These are phyloP conservation scores for Fusarium hostae DNA, from an alignment of 2,329 filamentous ascomycete genomes.

Conservation along the genomic window DNA sequence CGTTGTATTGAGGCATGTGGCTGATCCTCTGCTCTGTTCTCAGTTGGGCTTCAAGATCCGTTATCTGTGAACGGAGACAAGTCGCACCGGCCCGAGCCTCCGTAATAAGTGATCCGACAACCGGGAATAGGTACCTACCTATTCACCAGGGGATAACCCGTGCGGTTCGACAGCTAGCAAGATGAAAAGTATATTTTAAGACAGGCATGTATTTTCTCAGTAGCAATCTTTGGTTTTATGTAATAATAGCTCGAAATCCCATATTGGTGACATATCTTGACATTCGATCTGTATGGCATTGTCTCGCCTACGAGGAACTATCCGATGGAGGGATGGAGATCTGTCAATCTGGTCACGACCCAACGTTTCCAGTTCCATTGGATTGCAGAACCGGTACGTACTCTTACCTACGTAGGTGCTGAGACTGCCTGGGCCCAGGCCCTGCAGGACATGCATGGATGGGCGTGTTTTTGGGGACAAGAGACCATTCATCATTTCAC, in stretches of 20 bases:
- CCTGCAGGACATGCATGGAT: constrained; percentile 38
- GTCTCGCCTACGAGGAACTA: background rate
- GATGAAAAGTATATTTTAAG: background rate
- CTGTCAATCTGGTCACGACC: constrained; percentile 20
- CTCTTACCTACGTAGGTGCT: constrained; percentile 11
- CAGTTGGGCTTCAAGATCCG: background rate
- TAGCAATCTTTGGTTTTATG: background rate
- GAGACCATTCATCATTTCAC: constrained; percentile 10
- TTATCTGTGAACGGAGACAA: background rate
- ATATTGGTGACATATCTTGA: background rate
- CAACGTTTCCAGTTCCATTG: constrained; percentile 10
- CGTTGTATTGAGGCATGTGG: constrained; percentile 5
- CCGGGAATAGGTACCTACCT: background rate
- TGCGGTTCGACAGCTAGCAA: background rate
- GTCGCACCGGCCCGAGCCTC: constrained; percentile 26
- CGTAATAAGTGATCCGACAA: constrained; percentile 5
- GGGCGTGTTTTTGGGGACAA: constrained; percentile 5
- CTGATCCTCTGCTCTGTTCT: background rate
- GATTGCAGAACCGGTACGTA: background rate
- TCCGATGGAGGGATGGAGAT: constrained; percentile 7
- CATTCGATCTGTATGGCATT: background rate
- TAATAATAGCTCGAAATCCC: background rate
- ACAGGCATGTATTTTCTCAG: background rate
- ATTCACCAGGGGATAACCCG: constrained; percentile 15
- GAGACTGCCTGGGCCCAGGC: constrained; percentile 22